These are phyloP conservation scores for Akanthomyces lecanii DNA, from an alignment of 2,329 filamentous ascomycete genomes.

Conservation along the genomic window DNA sequence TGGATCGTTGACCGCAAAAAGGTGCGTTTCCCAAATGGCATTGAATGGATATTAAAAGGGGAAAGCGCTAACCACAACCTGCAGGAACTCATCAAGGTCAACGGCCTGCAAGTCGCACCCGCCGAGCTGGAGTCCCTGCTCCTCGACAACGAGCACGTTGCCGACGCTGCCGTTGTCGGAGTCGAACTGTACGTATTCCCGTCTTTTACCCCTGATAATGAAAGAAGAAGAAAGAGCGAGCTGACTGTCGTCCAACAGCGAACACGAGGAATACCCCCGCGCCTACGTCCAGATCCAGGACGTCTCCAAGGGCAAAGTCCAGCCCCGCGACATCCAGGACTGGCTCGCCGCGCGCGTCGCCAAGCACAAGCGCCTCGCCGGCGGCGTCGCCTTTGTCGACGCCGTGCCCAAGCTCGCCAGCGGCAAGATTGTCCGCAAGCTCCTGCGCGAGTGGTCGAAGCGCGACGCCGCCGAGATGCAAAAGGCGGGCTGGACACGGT, in stretches of 20 bases:
- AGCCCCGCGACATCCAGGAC: constrained; percentile 48
- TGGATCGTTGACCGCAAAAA: constrained; percentile 48
- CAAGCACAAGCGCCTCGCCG: constrained; percentile 49
- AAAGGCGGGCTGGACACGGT: constrained; percentile 19
- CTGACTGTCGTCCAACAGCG: constrained; percentile 23
- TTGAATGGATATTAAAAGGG: not conserved
- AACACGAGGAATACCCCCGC: constrained; percentile 48
- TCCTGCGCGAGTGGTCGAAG: constrained; percentile 54
- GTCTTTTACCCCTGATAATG: not conserved
- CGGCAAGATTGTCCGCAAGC: constrained; percentile 55
- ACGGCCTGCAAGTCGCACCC: constrained; percentile 56
- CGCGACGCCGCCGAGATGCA: constrained; percentile 38
- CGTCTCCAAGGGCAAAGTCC: constrained; percentile 40
- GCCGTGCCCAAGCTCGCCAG: constrained; percentile 53
- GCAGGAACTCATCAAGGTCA: constrained; percentile 56
- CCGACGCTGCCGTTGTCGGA: constrained; percentile 53
- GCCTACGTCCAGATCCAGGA: constrained; percentile 50
- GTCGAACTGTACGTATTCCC: constrained; percentile 39
- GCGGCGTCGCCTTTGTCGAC: constrained; percentile 51
- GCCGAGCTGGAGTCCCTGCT: constrained; percentile 53
- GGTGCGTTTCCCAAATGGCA: constrained; percentile 23
- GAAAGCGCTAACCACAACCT: constrained; percentile 21
- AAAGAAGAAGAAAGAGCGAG: not conserved
- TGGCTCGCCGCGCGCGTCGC: constrained; percentile 44
- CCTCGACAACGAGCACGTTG: constrained; percentile 46